These are phyloP conservation scores for Castanopsis chinensis DNA, from an alignment of 306 rosid genomes.

Conservation along the genomic window DNA sequence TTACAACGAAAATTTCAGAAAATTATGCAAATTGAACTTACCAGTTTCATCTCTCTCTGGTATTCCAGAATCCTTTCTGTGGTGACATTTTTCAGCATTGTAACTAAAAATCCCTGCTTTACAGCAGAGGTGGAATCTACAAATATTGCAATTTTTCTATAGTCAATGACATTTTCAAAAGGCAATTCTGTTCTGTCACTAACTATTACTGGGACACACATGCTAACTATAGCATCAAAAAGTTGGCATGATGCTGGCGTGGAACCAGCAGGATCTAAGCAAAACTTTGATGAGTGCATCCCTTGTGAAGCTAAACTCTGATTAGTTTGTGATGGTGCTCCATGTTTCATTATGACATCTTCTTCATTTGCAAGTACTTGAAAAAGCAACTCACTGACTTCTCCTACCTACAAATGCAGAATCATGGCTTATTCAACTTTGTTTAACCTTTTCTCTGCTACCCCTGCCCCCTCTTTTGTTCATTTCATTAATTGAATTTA, in stretches of 20 bases:
- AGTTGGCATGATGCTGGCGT: conserved; percentile 91
- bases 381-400: conserved; percentile 76
- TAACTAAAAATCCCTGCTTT: conserved; percentile 63
- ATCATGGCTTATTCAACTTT: too few species aligned
- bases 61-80: conserved; percentile 63
- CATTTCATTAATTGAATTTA: too few species aligned
- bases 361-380: conserved; percentile 67
- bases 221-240: conserved; percentile 89
- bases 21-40: conserved; percentile 33
- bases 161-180: conserved; percentile 85
- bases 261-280: conserved; percentile 95
- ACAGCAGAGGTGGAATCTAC: conserved; percentile 64
- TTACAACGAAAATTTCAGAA: neutral
- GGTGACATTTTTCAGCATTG: conserved; percentile 53
- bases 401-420: conserved; percentile 63
- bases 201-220: conserved; percentile 82
- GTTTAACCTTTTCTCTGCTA: too few species aligned
- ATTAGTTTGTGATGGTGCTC: conserved; percentile 85
- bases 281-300: conserved; percentile 90
- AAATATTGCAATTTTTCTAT: conserved; percentile 74
- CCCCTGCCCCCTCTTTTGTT: too few species aligned
- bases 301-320: conserved; percentile 83
- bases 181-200: conserved; percentile 87
- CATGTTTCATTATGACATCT: conserved; percentile 77
- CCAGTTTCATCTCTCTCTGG: conserved; percentile 80